These are phyloP conservation scores for Nymphaea thermarum DNA, from an alignment of 164 flowering plant species.

Conservation along the genomic window DNA sequence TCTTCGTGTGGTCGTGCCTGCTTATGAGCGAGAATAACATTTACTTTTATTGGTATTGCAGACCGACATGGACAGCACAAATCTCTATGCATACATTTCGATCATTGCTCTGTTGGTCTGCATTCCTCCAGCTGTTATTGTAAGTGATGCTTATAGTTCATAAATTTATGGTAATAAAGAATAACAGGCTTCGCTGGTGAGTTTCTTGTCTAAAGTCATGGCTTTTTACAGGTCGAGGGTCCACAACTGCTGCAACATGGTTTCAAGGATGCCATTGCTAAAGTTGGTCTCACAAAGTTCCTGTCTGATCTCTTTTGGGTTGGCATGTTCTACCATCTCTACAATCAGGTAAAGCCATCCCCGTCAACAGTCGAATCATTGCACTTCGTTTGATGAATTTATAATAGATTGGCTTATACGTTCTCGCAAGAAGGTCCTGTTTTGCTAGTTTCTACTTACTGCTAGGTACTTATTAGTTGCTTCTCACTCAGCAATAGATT, in stretches of 20 bases:
- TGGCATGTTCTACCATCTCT: constrained; percentile 96
- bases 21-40: neutral
- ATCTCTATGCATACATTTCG: constrained; percentile 87
- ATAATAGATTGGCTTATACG: too few relatives aligned
- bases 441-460: too few relatives aligned
- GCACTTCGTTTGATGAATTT: too few relatives aligned
- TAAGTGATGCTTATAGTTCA: constrained; percentile 24
- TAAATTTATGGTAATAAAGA: neutral
- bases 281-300: constrained; percentile 84
- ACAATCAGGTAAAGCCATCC: constrained; percentile 60
- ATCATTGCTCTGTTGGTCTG: constrained; percentile 87
- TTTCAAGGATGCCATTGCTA: constrained; percentile 75
- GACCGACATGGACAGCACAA: constrained; percentile 94
- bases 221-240: constrained; percentile 57
- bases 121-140: constrained; percentile 83
- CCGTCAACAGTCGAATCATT: too few relatives aligned
- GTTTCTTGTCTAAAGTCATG: neutral
- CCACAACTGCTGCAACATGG: constrained; percentile 70
- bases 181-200: neutral
- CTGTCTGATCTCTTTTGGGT: constrained; percentile 90
- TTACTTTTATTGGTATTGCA: constrained; percentile 21
- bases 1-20: neutral
- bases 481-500: too few relatives aligned
- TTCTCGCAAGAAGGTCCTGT: too few relatives aligned
- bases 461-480: too few relatives aligned